phyloP scores from a whole-genome alignment of 768 basidiomycete species.

The Termitomyces sp. region DNA sequence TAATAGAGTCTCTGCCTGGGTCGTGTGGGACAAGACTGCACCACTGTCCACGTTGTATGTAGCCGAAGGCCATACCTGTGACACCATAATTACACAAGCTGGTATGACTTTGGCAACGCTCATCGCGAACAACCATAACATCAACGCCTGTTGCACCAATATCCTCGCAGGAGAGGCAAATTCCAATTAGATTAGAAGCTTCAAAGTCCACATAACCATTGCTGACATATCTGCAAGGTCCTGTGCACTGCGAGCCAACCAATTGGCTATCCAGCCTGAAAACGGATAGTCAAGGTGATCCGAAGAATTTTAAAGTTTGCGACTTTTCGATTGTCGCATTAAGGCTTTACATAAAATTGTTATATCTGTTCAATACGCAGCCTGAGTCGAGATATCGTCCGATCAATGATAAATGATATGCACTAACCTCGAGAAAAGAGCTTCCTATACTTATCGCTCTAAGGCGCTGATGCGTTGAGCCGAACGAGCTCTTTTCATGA shows the following conservation, averaged over 20 bases:
- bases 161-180: slow-evolving; percentile 56
- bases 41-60: slow-evolving; percentile 42
- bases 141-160: slow-evolving; percentile 46
- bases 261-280: no score
- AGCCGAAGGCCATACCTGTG: slow-evolving; percentile 46
- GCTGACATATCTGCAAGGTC: slow-evolving; percentile 3
- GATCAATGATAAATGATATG: background rate
- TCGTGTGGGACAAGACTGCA: slow-evolving; percentile 51
- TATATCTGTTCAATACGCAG: background rate
- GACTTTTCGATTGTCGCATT: background rate
- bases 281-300: no score
- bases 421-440: background rate
- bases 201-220: background rate
- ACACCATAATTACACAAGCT: slow-evolving; percentile 30
- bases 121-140: slow-evolving; percentile 60
- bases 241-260: slow-evolving; percentile 6
- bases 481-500: no score
- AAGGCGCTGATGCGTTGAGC: background rate
- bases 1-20: slow-evolving; percentile 50
- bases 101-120: slow-evolving; percentile 42
- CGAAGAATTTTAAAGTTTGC: background rate
- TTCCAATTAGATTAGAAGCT: background rate
- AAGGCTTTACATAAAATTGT: background rate
- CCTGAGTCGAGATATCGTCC: background rate
- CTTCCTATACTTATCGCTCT: background rate